A percentile compares a stretch with the other conserved stretches of the same genome.
These are phyloP conservation scores for Talaromyces nanjingensis DNA, from an alignment of 495 filamentous ascomycete genomes.

Conservation along the genomic window DNA sequence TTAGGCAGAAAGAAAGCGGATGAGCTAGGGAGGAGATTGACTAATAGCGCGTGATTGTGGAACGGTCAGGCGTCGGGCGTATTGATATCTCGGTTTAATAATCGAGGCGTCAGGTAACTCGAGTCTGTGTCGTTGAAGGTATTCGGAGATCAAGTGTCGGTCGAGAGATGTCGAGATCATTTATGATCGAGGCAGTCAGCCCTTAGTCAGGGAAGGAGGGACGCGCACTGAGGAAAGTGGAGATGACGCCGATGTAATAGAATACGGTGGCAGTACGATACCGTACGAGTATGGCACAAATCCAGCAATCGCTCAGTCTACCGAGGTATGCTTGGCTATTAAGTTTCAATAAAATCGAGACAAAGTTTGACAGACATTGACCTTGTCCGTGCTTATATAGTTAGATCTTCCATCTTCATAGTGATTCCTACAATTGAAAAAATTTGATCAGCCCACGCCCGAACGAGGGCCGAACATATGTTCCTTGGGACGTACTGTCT, in stretches of 20 bases:
- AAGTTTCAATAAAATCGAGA: background rate
- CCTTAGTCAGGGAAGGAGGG: background rate
- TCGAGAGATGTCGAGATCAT: background rate
- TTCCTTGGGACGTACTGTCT: background rate
- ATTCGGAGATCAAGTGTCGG: background rate
- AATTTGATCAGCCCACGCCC: background rate
- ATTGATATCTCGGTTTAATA: background rate
- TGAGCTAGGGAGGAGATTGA: conserved; percentile 11
- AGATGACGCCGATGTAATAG: background rate
- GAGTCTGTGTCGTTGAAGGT: background rate
- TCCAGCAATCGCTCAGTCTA: background rate
- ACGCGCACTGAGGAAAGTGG: conserved; percentile 2
- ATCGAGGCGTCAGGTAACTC: background rate
- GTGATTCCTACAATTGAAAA: background rate
- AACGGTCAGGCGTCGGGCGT: conserved; percentile 4
- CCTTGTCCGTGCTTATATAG: background rate
- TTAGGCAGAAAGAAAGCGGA: conserved; percentile 14
- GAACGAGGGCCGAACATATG: background rate
- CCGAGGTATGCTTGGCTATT: background rate
- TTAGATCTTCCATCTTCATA: background rate
- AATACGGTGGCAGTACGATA: background rate
- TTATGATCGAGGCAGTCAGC: background rate
- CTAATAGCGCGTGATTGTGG: conserved; percentile 15
- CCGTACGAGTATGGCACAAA: background rate
- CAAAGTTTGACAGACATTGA: background rate